Base-by-base conservation (phyloP, 768 basidiomycete species). In the Sarcodon sp. region DNA sequence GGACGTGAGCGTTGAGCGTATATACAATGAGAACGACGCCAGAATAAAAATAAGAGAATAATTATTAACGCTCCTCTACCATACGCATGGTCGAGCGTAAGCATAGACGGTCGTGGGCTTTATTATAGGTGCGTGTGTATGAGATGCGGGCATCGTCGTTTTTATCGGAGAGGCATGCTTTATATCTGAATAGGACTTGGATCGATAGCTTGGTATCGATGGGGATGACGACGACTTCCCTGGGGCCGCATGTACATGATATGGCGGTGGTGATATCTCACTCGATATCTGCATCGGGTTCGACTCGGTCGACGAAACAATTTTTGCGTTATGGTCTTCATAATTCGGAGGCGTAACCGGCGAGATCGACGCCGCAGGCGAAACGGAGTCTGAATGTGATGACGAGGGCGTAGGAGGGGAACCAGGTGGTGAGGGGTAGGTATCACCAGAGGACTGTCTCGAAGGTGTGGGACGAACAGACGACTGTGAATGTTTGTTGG, bases 311-410 rank as follows among this genome's bases (percentile, higher is more conserved):
- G 47, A 48, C n/a, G 47, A 18, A 39, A 51, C 55, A 46, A 61
- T 56, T 46, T 56, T 52, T 4, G 54, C 55, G 16, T 33, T 53
- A 51, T 48, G 43, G 54, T 59, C 55, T 45, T 55, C 59, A 41
- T 50, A 51, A 32, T 58, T 56, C 44, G 54, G 54, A 7, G 62
- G 63, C 34, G 62, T 64, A 21, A 56, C 54, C 1, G 62, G 63
- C 47, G 62, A 58, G 1, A 50, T 59, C 36, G 59, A 56, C 13
- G 59, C 58, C 27, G 62, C 61, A 16, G 64, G 63, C 8, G 59
- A 60, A 21, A 59, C 59, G 36, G 59, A 59, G 6, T 51, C 56
- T 27, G 61, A 62, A 46, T 58, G 60, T 1, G 59, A 62, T 13
- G 54, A 54, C 39, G 59, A 56, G 12, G 63, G 64, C 35, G 63